Base-by-base conservation (phyloP, 139 green algal genomes). In the Astrephomene gubernaculifera region DNA sequence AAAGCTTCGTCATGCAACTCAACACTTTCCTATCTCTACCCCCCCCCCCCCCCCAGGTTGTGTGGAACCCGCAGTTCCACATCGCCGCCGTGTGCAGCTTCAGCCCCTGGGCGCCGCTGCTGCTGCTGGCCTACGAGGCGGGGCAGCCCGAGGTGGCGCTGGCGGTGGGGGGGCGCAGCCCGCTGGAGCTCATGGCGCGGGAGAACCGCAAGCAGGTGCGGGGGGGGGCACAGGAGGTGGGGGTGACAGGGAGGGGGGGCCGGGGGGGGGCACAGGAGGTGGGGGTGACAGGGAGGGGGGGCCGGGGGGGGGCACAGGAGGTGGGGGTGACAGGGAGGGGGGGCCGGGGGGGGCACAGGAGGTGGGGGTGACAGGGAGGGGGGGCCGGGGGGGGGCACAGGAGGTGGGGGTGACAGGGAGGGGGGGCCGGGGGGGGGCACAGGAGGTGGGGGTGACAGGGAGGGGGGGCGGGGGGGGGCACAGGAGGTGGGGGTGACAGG, bases 31-130 rank as follows among this genome's bases (percentile, higher is more conserved):
- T n/a, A n/a, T n/a, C 33, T 71, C 7, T 35, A 17, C 64, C 64
- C 25, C 24, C 27, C 21, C 12, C 25, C 49, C 49, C 49, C 71
- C 5, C 54, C 5, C 38, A 76, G 49, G 75, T 86, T 35, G 68
- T 45, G 2, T 92, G 89, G 89, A 89, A 87, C 86, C 81, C 80
- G 24, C 72, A 65, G 69, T 89, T 90, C 81, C 75, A 92, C n/a
- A 53, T 87, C 31, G 72, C 82, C 9, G 86, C 63, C 12, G 79
- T 90, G 2, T 90, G 86, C 82, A 71, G 73, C 76, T 90, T 88
- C 54, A 74, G 81, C 14, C 69, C 82, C n/a, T 92, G 85, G 87
- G 85, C 89, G 29, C 89, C 89, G 5, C 61, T 92, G 31, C 76
- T 85, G 8, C 43, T 92, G 64, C 35, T 89, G 39, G 75, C 75